These are phyloP conservation scores for Ophiocordyceps camponoti-rufipedis DNA, from an alignment of 2,329 filamentous ascomycete species.

Conservation along the genomic window DNA sequence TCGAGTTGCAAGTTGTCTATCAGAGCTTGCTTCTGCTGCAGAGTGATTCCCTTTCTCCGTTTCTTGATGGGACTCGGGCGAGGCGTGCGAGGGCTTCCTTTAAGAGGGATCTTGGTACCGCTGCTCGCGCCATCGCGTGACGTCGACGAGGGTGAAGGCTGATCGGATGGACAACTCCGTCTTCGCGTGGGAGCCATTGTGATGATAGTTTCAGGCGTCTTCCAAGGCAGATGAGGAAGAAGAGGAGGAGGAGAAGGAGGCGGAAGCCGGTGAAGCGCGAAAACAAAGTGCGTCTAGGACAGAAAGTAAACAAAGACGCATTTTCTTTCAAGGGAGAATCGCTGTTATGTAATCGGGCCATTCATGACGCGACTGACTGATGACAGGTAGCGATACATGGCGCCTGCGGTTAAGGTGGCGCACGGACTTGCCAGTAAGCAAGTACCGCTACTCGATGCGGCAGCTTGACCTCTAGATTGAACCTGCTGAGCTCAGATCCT, in stretches of 20 bases:
- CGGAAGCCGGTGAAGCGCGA: background rate
- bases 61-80: slow-evolving; percentile 44
- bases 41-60: slow-evolving; percentile 40
- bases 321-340: background rate
- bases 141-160: slow-evolving; percentile 3
- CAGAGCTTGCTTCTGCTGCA: slow-evolving; percentile 65
- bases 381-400: slow-evolving; percentile 8
- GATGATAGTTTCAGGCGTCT: slow-evolving; percentile 1
- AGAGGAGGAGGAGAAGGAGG: background rate
- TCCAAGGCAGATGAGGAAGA: background rate
- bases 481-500: no score
- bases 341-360: slow-evolving; percentile 3
- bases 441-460: background rate
- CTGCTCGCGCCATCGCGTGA: slow-evolving; percentile 5
- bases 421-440: background rate
- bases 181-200: slow-evolving; percentile 28
- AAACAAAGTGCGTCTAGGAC: slow-evolving; percentile 4
- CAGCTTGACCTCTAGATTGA: no score
- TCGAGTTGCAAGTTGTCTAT: slow-evolving; percentile 84
- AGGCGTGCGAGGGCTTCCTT: slow-evolving; percentile 18
- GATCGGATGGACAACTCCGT: slow-evolving; percentile 14
- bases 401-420: background rate
- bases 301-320: slow-evolving; percentile 20
- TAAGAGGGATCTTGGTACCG: slow-evolving; percentile 8
- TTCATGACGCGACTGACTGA: background rate